Conservation (phyloP, 2,329 filamentous ascomycete genomes). For the Fusarium virguliforme region DNA sequence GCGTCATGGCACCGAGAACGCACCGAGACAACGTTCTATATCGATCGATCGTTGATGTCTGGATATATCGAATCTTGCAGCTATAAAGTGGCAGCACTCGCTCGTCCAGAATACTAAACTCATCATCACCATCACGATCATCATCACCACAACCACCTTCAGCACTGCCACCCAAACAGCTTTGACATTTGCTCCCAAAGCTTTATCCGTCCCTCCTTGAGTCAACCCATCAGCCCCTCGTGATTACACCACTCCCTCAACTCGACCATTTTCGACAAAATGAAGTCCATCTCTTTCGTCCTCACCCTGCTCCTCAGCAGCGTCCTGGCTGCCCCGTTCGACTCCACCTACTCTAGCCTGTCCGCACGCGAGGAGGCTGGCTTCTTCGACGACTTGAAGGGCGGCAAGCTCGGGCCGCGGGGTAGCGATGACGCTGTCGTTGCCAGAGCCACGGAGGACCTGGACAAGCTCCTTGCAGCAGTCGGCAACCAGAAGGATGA, state of each 20-base stretch:
- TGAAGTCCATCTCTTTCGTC: conserved; percentile 34
- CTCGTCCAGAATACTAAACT: not conserved
- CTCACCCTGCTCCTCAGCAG: conserved; percentile 27
- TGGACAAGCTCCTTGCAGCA: not conserved
- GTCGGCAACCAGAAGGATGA: not conserved
- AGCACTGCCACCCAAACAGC: not conserved
- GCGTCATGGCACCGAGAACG: conserved; percentile 27
- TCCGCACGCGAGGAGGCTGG: conserved; percentile 28
- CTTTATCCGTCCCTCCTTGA: not conserved
- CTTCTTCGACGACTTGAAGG: conserved; percentile 9
- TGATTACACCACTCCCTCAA: not conserved
- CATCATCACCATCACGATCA: conserved; percentile 13
- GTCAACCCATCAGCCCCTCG: not conserved
- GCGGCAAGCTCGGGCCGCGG: conserved; percentile 10
- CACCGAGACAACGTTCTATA: conserved; percentile 30
- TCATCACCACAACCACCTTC: conserved; percentile 5
- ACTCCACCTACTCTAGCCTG: conserved; percentile 25
- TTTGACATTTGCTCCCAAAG: not conserved
- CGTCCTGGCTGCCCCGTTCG: conserved; percentile 23
- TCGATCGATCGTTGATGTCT: not conserved
- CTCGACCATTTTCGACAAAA: conserved; percentile 16
- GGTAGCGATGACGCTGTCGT: not conserved
- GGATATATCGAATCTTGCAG: conserved; percentile 7
- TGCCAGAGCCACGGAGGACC: not conserved
- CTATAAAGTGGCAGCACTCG: conserved; percentile 28